A percentile compares a stretch with the other conserved stretches of the same genome.
Evolutionary conservation across 2,329 filamentous ascomycete species (phyloP).

Genomic region (Colletotrichum costaricense): DNA sequence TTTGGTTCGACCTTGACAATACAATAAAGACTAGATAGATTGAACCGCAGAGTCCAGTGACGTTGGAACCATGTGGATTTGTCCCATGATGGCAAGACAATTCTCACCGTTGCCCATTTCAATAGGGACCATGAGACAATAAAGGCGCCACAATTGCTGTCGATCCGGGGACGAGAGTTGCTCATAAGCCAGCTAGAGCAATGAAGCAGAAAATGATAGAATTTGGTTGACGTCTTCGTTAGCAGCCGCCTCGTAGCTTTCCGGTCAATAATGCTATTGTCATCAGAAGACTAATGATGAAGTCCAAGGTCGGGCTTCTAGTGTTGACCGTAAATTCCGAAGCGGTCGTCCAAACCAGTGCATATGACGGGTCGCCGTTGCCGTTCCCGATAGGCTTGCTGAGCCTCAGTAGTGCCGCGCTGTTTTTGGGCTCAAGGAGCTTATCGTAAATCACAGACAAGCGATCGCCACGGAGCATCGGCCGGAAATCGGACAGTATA

Average conservation of each 20-base stretch:
- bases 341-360: not conserved
- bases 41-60: not conserved
- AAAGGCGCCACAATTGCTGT: not conserved
- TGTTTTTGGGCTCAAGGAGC: too few relatives aligned
- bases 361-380: too few relatives aligned
- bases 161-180: not conserved
- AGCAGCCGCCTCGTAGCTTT: not conserved
- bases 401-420: too few relatives aligned
- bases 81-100: not conserved
- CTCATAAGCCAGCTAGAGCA: not conserved
- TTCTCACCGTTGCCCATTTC: not conserved
- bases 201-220: not conserved
- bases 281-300: not conserved
- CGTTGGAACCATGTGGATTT: not conserved
- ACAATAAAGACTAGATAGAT: not conserved
- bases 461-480: too few relatives aligned
- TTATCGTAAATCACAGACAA: too few relatives aligned
- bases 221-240: not conserved
- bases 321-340: not conserved
- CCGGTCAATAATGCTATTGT: not conserved
- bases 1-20: not conserved
- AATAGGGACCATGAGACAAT: not conserved
- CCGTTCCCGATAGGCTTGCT: too few relatives aligned
- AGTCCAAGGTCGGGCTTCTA: not conserved
- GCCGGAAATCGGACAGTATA: too few relatives aligned